Base-by-base conservation (phyloP, 352 stramenopile genomes). In the Pythium brachiatum region DNA sequence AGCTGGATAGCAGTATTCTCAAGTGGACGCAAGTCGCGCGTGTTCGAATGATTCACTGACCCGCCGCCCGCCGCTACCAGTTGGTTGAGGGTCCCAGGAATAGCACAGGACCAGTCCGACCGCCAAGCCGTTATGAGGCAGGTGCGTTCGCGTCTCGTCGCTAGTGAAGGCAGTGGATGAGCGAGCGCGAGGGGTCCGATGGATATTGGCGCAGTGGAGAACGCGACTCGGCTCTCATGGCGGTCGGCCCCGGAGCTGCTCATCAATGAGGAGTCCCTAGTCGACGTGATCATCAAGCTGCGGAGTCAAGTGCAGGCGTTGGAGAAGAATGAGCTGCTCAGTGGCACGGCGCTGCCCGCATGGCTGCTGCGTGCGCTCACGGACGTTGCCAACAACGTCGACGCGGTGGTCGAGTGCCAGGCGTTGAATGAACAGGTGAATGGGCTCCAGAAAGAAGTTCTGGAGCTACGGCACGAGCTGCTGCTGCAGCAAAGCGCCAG, bases 361-460 rank as follows among this genome's bases (percentile, higher is more conserved):
- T 94, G 86, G 86, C 68, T 94, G 2, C 68, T 89, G 23, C 83
- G 88, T 43, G 82, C 82, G 6, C 58, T 94, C 48, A 78, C 83
- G 0, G 83, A 93, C 31, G 83, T 94, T n/a, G 82, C 84, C 16
- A 86, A 82, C 62, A 94, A 86, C 52, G 83, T 87, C 27, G 86
- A 95, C 56, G 70, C 82, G 2, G 83, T 92, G 20, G 80, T 94
- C 18, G 83, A 92, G 61, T 92, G 83, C 67, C 86, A 94, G 44
- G 60, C 79, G 8, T 61, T 93, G 32, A 69, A 88, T 16, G 82
- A 93, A 29, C 83, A 94, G 47, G 81, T 94, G 11, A 74, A 69
- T 25, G 87, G 75, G 15, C 60, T 94, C 13, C 83, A 94, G 67
- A 92, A 92, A 34, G 83, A 94, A 44, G 68, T 92, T 38, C 69